These are phyloP conservation scores for Colletotrichum sp. DNA, from an alignment of 2,329 filamentous ascomycete species.

Conservation along the genomic window DNA sequence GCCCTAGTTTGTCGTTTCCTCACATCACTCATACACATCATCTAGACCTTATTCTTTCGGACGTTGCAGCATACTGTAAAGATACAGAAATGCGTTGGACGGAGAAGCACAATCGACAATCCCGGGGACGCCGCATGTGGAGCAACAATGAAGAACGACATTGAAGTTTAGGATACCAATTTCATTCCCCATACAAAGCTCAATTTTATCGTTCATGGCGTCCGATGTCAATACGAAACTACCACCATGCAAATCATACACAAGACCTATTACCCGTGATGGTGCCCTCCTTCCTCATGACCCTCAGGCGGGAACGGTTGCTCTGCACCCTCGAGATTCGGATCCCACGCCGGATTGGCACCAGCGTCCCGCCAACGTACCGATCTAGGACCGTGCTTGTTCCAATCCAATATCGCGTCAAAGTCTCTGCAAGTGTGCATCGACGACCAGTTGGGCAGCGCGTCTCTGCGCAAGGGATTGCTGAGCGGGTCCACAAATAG, in stretches of 20 bases:
- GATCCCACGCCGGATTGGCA: slow-evolving; percentile 12
- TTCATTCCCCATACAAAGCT: background rate
- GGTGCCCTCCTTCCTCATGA: background rate
- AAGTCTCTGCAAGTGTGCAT: slow-evolving; percentile 16
- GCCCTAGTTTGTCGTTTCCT: too few relatives aligned
- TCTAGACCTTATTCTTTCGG: too few relatives aligned
- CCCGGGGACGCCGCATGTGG: too few relatives aligned
- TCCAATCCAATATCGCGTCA: slow-evolving; percentile 13
- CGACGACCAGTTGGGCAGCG: slow-evolving; percentile 11
- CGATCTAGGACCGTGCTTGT: slow-evolving; percentile 6
- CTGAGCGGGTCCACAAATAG: slow-evolving; percentile 9
- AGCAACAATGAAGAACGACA: too few relatives aligned
- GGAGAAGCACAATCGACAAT: background rate
- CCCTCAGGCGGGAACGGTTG: slow-evolving; percentile 1
- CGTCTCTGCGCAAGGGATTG: slow-evolving; percentile 2
- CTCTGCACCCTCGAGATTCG: background rate
- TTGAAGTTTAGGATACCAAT: background rate
- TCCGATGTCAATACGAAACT: too few relatives aligned
- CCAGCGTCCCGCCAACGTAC: slow-evolving; percentile 16
- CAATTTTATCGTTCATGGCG: background rate
- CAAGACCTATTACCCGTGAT: background rate
- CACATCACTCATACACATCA: too few relatives aligned
- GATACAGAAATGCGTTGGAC: background rate
- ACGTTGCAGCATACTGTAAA: too few relatives aligned
- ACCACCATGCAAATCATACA: background rate